A percentile compares a stretch with the other conserved stretches of the same genome.
These are phyloP conservation scores for Eucalyptus cloeziana DNA, from an alignment of 345 rosid genomes.

Conservation along the genomic window DNA sequence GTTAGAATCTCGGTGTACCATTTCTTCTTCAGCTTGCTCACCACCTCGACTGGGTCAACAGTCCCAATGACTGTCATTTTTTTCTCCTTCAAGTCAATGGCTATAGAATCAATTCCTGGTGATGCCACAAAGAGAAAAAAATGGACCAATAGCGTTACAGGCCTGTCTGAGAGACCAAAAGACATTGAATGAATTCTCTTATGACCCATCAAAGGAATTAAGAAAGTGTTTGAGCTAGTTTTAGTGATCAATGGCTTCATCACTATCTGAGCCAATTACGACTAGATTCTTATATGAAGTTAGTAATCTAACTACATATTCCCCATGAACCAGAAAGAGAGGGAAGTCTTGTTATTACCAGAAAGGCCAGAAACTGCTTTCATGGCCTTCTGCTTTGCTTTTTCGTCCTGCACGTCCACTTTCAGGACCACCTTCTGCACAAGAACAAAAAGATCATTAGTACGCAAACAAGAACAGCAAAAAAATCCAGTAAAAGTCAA, in stretches of 20 bases:
- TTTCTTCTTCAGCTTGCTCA: conserved; percentile 5
- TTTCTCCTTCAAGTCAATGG: conserved; percentile 38
- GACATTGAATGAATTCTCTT: background rate
- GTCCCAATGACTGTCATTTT: conserved; percentile 53
- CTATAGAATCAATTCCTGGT: conserved; percentile 39
- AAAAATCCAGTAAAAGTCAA: background rate
- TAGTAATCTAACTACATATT: background rate
- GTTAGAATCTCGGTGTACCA: conserved; percentile 25
- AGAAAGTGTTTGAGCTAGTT: background rate
- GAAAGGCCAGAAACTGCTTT: conserved; percentile 26
- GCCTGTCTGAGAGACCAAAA: background rate
- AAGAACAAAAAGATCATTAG: background rate
- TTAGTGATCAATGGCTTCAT: background rate
- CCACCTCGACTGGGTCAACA: conserved; percentile 22
- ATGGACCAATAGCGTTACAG: background rate
- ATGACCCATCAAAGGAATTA: background rate
- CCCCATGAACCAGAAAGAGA: background rate
- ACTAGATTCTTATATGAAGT: background rate
- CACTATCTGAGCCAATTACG: background rate
- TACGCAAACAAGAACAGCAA: background rate
- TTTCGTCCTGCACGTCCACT: conserved; percentile 35
- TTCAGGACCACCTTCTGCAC: conserved; percentile 59
- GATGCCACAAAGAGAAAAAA: background rate
- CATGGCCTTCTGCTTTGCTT: conserved; percentile 39
- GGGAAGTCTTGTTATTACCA: conserved; percentile 12